phyloP scores from a whole-genome alignment of 176 grass and related monocot genomes.

The Typha latifolia region DNA sequence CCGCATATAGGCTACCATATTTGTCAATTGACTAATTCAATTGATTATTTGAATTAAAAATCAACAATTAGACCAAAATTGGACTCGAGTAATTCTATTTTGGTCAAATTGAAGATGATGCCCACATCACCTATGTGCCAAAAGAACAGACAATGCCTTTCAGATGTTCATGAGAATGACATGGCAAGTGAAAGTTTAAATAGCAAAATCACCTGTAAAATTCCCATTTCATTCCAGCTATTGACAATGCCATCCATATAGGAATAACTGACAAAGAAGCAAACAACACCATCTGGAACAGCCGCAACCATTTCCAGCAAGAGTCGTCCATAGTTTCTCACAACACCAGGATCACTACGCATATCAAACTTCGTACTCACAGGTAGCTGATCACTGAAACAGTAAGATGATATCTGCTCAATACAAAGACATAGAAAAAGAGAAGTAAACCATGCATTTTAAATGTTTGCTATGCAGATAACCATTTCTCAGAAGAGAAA shows the following conservation, averaged over 20 bases:
- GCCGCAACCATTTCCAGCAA: conserved; percentile 89
- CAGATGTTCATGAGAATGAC: neutral
- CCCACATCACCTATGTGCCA: too few species aligned
- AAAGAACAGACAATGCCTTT: neutral
- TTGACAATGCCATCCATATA: conserved; percentile 99
- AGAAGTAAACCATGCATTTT: neutral
- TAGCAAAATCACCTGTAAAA: conserved; percentile 64
- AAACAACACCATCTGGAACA: conserved; percentile 93
- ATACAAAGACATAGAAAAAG: neutral
- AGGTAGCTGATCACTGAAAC: conserved; percentile 83
- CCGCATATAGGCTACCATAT: too few species aligned
- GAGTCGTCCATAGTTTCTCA: conserved; percentile 85
- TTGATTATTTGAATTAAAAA: too few species aligned
- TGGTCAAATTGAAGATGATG: too few species aligned
- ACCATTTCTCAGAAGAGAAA: neutral
- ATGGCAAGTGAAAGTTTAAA: neutral
- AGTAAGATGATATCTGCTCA: conserved; percentile 17
- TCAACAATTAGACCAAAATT: too few species aligned
- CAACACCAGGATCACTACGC: conserved; percentile 93
- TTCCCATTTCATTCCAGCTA: conserved; percentile 96
- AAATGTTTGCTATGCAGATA: neutral
- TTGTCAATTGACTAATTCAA: too few species aligned
- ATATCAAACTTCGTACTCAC: conserved; percentile 95
- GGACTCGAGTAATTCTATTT: too few species aligned
- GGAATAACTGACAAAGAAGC: conserved; percentile 95